phyloP scores from a whole-genome alignment of 208 protist genomes.

The Trypanosomatidae sp. region DNA sequence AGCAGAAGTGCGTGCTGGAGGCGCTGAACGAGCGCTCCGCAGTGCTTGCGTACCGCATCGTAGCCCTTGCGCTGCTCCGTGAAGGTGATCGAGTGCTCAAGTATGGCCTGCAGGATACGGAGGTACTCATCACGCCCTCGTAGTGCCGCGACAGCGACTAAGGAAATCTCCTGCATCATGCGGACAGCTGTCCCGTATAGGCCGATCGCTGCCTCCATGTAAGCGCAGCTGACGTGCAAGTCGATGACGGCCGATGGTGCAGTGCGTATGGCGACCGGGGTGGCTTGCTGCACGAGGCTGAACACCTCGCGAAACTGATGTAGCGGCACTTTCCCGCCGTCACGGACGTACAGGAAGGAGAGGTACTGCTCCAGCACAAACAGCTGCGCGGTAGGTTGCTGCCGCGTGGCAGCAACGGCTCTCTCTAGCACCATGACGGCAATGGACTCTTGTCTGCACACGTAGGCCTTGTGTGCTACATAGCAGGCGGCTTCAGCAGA shows the following conservation, averaged over 20 bases:
- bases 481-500: constrained; percentile 63
- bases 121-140: constrained; percentile 16
- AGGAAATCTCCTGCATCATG: constrained; percentile 32
- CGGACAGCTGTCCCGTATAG: constrained; percentile 54
- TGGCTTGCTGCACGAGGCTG: constrained; percentile 42
- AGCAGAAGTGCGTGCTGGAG: constrained; percentile 37
- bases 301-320: constrained; percentile 72
- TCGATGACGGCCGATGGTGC: constrained; percentile 42
- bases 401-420: constrained; percentile 32
- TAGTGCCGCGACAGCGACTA: constrained; percentile 25
- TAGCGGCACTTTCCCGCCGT: constrained; percentile 36
- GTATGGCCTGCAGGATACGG: constrained; percentile 36
- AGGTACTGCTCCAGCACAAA: constrained; percentile 71
- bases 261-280: constrained; percentile 26
- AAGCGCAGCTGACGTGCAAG: constrained; percentile 56
- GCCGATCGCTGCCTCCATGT: constrained; percentile 55
- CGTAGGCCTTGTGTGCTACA: constrained; percentile 41
- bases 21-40: constrained; percentile 37
- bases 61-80: constrained; percentile 48
- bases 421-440: constrained; percentile 49
- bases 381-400: constrained; percentile 33
- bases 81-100: constrained; percentile 58
- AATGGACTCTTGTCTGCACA: constrained; percentile 16
- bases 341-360: constrained; percentile 44
- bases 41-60: constrained; percentile 38